A percentile compares a stretch with the other conserved stretches of the same genome.
Evolutionary conservation across 2,329 filamentous ascomycete genomes (phyloP).

Genomic region (Fusarium clavum): DNA sequence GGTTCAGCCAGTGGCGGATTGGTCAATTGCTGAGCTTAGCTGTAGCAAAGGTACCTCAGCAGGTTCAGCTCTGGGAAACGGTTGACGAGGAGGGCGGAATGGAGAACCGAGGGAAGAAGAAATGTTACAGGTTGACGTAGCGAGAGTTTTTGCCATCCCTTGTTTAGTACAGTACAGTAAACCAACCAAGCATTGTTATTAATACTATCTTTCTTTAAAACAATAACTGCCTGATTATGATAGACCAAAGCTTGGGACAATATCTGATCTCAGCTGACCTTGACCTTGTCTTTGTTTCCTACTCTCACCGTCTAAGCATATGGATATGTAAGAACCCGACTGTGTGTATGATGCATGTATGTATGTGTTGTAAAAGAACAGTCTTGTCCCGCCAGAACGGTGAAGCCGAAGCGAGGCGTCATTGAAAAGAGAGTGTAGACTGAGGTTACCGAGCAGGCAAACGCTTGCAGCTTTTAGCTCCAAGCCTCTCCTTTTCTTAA

Average conservation of each 20-base stretch:
- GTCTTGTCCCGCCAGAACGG: conserved; percentile 24
- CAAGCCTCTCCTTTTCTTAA: conserved; percentile 20
- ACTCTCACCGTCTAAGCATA: background rate
- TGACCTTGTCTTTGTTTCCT: background rate
- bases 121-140: conserved; percentile 37
- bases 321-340: conserved; percentile 26
- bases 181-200: background rate
- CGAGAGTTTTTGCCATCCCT: conserved; percentile 10
- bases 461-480: conserved; percentile 8
- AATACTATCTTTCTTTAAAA: background rate
- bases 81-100: conserved; percentile 31
- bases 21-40: background rate
- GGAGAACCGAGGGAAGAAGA: conserved; percentile 28
- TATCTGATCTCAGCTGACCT: conserved; percentile 3
- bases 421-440: background rate
- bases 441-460: conserved; percentile 5
- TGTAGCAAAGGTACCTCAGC: conserved; percentile 5
- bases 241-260: background rate
- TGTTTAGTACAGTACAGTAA: background rate
- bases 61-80: background rate
- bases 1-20: conserved; percentile 9
- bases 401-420: conserved; percentile 31
- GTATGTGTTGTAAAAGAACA: background rate
- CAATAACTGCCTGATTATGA: background rate
- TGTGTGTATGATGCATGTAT: background rate